These are phyloP conservation scores for Alternaria sp. DNA, from an alignment of 2,329 filamentous ascomycete species.

Conservation along the genomic window DNA sequence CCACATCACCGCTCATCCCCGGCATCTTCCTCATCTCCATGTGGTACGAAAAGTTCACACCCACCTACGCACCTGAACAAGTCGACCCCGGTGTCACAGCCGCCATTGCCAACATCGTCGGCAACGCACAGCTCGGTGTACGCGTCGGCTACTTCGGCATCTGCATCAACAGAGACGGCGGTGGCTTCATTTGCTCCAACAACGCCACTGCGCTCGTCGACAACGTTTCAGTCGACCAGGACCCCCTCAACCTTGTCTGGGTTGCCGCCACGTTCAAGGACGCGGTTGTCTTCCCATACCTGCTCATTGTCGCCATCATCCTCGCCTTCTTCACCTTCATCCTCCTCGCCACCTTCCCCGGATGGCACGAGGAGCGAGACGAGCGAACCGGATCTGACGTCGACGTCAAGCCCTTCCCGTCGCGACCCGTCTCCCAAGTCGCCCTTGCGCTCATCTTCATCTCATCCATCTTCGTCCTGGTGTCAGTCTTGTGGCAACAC, in stretches of 20 bases:
- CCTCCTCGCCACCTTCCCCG: conserved; percentile 93
- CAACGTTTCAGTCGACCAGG: conserved; percentile 87
- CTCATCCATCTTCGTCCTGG: conserved; percentile 68
- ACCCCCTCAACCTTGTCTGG: conserved; percentile 97
- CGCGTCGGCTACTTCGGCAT: conserved; percentile 98
- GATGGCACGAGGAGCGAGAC: conserved; percentile 93
- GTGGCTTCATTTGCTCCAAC: conserved; percentile 93
- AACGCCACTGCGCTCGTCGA: conserved; percentile 93
- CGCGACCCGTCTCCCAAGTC: conserved; percentile 87
- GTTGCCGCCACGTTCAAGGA: conserved; percentile 97
- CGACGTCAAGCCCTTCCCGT: conserved; percentile 93
- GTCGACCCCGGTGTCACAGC: conserved; percentile 87
- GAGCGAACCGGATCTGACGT: conserved; percentile 76
- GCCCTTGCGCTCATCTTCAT: conserved; percentile 90
- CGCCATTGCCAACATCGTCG: conserved; percentile 89
- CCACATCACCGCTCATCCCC: conserved; percentile 91
- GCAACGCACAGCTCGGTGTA: conserved; percentile 81
- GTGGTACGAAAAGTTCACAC: conserved; percentile 89
- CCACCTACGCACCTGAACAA: conserved; percentile 82
- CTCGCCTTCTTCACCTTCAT: conserved; percentile 96
- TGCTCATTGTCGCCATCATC: conserved; percentile 98
- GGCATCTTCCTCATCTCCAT: conserved; percentile 98
- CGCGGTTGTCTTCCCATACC: conserved; percentile 96
- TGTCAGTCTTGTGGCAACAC: conserved; percentile 83
- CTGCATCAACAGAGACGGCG: conserved; percentile 89